A percentile compares a stretch with the other conserved stretches of the same genome.
These are phyloP conservation scores for Aspergillus olivimuriae DNA, from an alignment of 495 filamentous ascomycete genomes.

Conservation along the genomic window DNA sequence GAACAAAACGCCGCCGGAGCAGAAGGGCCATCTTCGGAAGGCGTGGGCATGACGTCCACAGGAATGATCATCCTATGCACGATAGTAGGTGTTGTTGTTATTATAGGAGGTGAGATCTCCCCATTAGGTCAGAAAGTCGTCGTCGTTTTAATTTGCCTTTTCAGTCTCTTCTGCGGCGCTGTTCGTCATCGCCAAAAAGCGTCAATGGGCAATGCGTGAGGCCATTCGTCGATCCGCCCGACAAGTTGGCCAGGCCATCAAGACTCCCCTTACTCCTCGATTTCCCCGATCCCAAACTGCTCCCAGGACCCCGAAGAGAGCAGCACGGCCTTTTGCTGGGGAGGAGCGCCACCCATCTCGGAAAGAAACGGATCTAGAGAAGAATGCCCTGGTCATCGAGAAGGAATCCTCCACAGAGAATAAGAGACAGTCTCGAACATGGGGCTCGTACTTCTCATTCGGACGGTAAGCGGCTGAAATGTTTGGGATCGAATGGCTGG, in stretches of 20 bases:
- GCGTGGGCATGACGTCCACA: slow-evolving; percentile 10
- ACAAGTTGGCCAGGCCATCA: slow-evolving; percentile 31
- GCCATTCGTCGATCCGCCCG: slow-evolving; percentile 36
- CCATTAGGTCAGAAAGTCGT: too few species aligned
- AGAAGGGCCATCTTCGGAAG: slow-evolving; percentile 8
- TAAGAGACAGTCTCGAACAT: not conserved
- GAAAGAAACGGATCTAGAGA: slow-evolving; percentile 8
- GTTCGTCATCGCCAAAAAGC: slow-evolving; percentile 46
- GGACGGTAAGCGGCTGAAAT: not conserved
- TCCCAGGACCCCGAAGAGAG: not conserved
- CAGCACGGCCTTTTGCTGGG: not conserved
- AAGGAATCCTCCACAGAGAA: not conserved
- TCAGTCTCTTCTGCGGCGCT: slow-evolving; percentile 39
- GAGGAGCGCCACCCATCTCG: not conserved
- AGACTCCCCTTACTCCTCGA: slow-evolving; percentile 18
- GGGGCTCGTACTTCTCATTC: slow-evolving; percentile 9
- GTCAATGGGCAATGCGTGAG: slow-evolving; percentile 46
- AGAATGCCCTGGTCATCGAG: slow-evolving; percentile 6
- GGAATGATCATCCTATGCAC: slow-evolving; percentile 21
- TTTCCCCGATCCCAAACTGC: slow-evolving; percentile 12
- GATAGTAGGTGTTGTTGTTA: slow-evolving; percentile 19
- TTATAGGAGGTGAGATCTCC: slow-evolving; percentile 18
- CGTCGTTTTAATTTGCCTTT: too few species aligned
- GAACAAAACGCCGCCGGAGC: slow-evolving; percentile 11
- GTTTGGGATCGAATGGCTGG: too few species aligned